Evolutionary conservation across 2,329 filamentous ascomycete species (phyloP).

Genomic region (Pseudonectria foliicola): DNA sequence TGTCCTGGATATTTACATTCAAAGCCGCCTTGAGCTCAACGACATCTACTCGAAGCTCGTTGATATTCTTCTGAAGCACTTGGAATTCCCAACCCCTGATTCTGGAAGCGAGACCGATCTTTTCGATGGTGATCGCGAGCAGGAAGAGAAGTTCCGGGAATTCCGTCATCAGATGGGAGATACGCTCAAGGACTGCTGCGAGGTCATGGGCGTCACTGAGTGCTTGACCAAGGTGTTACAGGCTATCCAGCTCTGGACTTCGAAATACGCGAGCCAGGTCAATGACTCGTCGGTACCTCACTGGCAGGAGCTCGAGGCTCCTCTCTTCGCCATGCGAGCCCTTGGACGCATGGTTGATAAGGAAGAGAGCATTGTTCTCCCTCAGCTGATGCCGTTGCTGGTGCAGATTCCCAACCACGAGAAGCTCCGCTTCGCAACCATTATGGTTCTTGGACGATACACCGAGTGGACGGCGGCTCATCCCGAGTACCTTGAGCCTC

Average conservation of each 20-base stretch:
- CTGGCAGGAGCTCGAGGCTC: slow-evolving; percentile 95
- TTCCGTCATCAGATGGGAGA: slow-evolving; percentile 98
- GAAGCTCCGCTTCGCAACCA: slow-evolving; percentile 96
- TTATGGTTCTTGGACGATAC: slow-evolving; percentile 94
- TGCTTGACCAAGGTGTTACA: slow-evolving; percentile 85
- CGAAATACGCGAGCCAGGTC: slow-evolving; percentile 69
- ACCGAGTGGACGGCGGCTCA: slow-evolving; percentile 97
- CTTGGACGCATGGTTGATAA: slow-evolving; percentile 94
- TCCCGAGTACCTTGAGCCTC: slow-evolving; percentile 82
- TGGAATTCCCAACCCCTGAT: slow-evolving; percentile 78
- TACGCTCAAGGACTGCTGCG: slow-evolving; percentile 92
- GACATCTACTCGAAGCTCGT: slow-evolving; percentile 85
- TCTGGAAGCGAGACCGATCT: slow-evolving; percentile 69
- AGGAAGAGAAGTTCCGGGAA: slow-evolving; percentile 93
- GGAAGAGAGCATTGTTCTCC: slow-evolving; percentile 79
- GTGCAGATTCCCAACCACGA: slow-evolving; percentile 93
- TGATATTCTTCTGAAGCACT: slow-evolving; percentile 83
- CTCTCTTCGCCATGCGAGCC: slow-evolving; percentile 88
- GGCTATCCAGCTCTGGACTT: slow-evolving; percentile 82
- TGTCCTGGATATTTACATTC: slow-evolving; percentile 80
- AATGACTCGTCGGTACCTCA: slow-evolving; percentile 71
- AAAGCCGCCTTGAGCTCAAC: slow-evolving; percentile 67
- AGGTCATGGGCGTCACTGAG: slow-evolving; percentile 88
- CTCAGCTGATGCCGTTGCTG: slow-evolving; percentile 85
- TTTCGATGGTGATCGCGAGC: slow-evolving; percentile 91